phyloP scores from a whole-genome alignment of 1,284 basidiomycete genomes.

The Boletus semigastroideus region DNA sequence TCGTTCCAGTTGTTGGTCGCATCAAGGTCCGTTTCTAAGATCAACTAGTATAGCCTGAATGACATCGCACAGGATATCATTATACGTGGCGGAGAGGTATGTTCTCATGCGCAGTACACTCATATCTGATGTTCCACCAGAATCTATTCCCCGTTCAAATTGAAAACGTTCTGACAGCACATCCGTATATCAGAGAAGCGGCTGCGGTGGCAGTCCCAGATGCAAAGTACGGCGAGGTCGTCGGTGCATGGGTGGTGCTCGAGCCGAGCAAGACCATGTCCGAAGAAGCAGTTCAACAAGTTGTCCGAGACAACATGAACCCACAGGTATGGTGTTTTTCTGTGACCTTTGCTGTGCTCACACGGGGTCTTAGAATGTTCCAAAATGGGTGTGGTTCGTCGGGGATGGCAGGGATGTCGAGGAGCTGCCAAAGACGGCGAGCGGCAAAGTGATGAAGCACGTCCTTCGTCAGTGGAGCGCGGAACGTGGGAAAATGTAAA shows the following conservation, averaged over 20 bases:
- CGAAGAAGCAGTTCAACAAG: conserved; percentile 49
- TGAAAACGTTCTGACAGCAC: conserved; percentile 70
- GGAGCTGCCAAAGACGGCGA: conserved; percentile 78
- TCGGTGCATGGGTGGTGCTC: conserved; percentile 73
- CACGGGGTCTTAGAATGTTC: conserved; percentile 57
- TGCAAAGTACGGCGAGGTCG: conserved; percentile 69
- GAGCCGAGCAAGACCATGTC: conserved; percentile 44
- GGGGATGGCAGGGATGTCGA: conserved; percentile 52
- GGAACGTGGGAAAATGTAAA: conserved; percentile 18
- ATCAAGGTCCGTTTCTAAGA: conserved; percentile 52
- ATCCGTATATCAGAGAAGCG: conserved; percentile 67
- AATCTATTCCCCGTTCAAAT: conserved; percentile 87
- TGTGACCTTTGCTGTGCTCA: neutral
- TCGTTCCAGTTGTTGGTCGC: conserved; percentile 65
- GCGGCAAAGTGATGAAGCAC: conserved; percentile 88
- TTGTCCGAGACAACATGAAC: conserved; percentile 64
- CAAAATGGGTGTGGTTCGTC: conserved; percentile 81
- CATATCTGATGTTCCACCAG: conserved; percentile 32
- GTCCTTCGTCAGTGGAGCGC: conserved; percentile 46
- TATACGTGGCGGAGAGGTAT: conserved; percentile 82
- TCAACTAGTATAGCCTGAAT: neutral
- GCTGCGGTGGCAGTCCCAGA: conserved; percentile 78
- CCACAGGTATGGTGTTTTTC: conserved; percentile 54
- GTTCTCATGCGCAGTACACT: neutral
- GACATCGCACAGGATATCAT: conserved; percentile 64